phyloP scores from a whole-genome alignment of 73 alveolate genomes.

The Paramecium octaurelia region DNA sequence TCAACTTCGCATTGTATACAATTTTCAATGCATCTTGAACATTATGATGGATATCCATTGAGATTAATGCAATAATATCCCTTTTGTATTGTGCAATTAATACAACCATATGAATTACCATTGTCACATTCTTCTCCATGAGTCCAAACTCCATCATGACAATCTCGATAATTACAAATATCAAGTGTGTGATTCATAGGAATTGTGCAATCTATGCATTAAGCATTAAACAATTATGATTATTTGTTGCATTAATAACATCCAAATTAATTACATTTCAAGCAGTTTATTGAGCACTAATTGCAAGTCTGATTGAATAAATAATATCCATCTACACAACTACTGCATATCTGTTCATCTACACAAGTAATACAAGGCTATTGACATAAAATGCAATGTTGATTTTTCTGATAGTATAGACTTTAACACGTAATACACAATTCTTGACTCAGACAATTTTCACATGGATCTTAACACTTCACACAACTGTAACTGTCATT shows the following conservation, averaged over 20 bases:
- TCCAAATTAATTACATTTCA: not conserved
- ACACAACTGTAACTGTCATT: not conserved
- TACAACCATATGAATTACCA: slow-evolving; percentile 15
- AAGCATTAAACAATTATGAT: not conserved
- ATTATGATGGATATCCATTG: not conserved
- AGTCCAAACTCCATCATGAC: not conserved
- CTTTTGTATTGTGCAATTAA: not conserved
- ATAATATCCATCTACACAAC: not conserved
- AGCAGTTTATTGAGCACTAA: not conserved
- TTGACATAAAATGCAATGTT: not conserved
- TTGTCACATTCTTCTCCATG: slow-evolving; percentile 13
- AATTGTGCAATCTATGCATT: not conserved
- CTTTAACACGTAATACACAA: not conserved
- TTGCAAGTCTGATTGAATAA: not conserved
- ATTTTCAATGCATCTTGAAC: not conserved
- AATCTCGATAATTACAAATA: not conserved
- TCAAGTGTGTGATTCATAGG: not conserved
- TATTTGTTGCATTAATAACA: not conserved
- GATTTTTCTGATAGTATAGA: not conserved
- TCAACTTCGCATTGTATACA: not conserved
- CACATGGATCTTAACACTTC: not conserved
- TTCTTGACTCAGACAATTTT: not conserved
- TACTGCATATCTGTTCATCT: not conserved
- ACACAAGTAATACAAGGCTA: not conserved
- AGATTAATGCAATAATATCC: not conserved